These are phyloP conservation scores for Penicillium cataractarum DNA, from an alignment of 495 filamentous ascomycete species.

Conservation along the genomic window DNA sequence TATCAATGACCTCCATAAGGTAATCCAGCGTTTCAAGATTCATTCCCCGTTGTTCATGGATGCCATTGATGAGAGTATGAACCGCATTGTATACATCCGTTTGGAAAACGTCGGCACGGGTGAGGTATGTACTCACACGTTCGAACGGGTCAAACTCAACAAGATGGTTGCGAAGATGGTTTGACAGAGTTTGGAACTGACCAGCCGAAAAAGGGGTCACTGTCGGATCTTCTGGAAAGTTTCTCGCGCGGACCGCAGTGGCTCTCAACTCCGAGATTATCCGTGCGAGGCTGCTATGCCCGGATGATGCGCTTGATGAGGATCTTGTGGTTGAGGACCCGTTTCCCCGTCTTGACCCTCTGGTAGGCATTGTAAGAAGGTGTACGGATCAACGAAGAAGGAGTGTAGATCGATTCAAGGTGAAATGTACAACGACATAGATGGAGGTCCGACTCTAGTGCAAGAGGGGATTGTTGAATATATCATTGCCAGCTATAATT, in stretches of 20 bases:
- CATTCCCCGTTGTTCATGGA: neutral
- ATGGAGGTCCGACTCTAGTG: no score
- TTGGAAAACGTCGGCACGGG: neutral
- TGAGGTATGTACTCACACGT: neutral
- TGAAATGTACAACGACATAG: no score
- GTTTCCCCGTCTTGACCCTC: neutral
- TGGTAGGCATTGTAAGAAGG: neutral
- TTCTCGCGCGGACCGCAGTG: neutral
- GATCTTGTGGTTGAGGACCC: neutral
- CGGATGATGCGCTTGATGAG: neutral
- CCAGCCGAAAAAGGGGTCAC: neutral
- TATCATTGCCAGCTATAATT: neutral
- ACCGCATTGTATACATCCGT: neutral
- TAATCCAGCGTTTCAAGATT: neutral
- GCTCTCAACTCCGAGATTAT: neutral
- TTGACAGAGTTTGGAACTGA: neutral
- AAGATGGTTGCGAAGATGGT: neutral
- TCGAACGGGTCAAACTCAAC: neutral
- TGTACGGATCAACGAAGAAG: neutral
- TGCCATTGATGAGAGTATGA: neutral
- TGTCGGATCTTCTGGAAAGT: neutral
- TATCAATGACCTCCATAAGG: neutral
- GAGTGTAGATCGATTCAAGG: neutral
- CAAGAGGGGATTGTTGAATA: neutral
- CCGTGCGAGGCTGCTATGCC: neutral